Evolutionary conservation across 2,329 filamentous ascomycete species (phyloP).

Genomic region (Fusarium dlaminii): DNA sequence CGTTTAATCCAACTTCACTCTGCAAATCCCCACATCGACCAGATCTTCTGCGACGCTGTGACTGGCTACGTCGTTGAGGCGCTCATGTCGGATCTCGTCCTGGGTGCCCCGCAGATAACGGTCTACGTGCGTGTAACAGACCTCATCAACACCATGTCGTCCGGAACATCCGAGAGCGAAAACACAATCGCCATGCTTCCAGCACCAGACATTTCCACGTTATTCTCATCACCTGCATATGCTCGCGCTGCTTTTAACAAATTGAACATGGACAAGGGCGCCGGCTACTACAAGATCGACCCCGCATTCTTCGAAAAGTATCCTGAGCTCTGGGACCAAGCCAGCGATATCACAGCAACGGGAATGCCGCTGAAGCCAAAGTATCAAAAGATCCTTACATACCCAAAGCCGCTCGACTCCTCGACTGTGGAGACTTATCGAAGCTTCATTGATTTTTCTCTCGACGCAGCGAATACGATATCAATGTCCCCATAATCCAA

Average conservation of each 20-base stretch:
- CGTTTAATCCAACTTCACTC: slow-evolving; percentile 44
- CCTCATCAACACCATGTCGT: slow-evolving; percentile 43
- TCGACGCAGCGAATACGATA: slow-evolving; percentile 41
- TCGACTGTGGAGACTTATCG: slow-evolving; percentile 45
- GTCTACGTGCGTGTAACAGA: slow-evolving; percentile 46
- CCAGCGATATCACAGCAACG: slow-evolving; percentile 39
- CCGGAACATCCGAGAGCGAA: neutral
- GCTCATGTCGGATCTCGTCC: slow-evolving; percentile 42
- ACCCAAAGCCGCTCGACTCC: slow-evolving; percentile 42
- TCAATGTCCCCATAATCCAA: neutral
- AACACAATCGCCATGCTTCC: slow-evolving; percentile 27
- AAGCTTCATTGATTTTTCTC: slow-evolving; percentile 47
- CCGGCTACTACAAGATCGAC: slow-evolving; percentile 47
- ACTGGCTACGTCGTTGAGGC: slow-evolving; percentile 46
- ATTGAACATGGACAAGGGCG: slow-evolving; percentile 47
- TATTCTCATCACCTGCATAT: slow-evolving; percentile 39
- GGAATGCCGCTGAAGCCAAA: slow-evolving; percentile 45
- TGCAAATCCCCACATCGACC: slow-evolving; percentile 45
- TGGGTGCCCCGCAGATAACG: slow-evolving; percentile 37
- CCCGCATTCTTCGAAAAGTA: slow-evolving; percentile 47
- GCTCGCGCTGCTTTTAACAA: slow-evolving; percentile 41
- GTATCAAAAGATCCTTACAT: slow-evolving; percentile 43
- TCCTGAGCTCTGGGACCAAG: slow-evolving; percentile 44
- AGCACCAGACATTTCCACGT: slow-evolving; percentile 32
- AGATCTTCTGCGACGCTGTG: slow-evolving; percentile 48